phyloP scores from a whole-genome alignment of 2,329 filamentous ascomycete species.

The Exophiala oligosperma region DNA sequence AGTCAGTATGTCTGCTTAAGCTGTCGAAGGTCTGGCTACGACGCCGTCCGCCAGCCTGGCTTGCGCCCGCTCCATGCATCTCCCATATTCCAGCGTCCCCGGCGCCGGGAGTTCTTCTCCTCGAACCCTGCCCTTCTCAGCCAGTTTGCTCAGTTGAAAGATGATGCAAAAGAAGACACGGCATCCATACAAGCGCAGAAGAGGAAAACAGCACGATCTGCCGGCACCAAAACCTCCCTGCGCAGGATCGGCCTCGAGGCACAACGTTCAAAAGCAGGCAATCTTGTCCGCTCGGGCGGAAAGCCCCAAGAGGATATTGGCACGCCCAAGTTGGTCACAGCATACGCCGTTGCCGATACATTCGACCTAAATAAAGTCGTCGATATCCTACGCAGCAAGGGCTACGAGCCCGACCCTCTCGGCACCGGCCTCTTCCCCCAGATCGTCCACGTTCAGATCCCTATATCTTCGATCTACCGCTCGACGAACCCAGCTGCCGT shows the following conservation, averaged over 20 bases:
- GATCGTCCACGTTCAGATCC: constrained; percentile 61
- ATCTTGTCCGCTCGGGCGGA: constrained; percentile 48
- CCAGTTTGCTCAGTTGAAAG: constrained; percentile 8
- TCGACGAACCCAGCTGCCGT: constrained; percentile 42
- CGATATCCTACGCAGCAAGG: constrained; percentile 57
- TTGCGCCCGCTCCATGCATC: constrained; percentile 38
- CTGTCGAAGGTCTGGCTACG: constrained; percentile 34
- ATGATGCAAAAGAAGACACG: constrained; percentile 7
- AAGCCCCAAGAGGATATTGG: constrained; percentile 39
- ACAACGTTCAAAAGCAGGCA: constrained; percentile 60
- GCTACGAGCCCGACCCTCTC: constrained; percentile 63
- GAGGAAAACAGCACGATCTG: constrained; percentile 51
- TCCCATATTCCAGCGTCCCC: constrained; percentile 39
- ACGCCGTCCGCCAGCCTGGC: constrained; percentile 33
- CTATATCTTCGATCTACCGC: constrained; percentile 47
- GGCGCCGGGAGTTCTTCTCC: constrained; percentile 65
- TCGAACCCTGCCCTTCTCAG: constrained; percentile 54
- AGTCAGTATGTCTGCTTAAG: constrained; percentile 30
- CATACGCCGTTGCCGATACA: constrained; percentile 67
- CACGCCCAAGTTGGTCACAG: constrained; percentile 54
- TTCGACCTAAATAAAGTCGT: constrained; percentile 62
- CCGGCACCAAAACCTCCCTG: constrained; percentile 69
- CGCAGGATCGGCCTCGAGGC: constrained; percentile 84
- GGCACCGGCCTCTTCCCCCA: constrained; percentile 64
- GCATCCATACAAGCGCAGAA: constrained; percentile 37